Percentiles rank a stretch among this genome's conserved stretches.
These are phyloP conservation scores for Sphaerostilbella broomeana DNA, from an alignment of 2,329 filamentous ascomycete species.

Conservation along the genomic window DNA sequence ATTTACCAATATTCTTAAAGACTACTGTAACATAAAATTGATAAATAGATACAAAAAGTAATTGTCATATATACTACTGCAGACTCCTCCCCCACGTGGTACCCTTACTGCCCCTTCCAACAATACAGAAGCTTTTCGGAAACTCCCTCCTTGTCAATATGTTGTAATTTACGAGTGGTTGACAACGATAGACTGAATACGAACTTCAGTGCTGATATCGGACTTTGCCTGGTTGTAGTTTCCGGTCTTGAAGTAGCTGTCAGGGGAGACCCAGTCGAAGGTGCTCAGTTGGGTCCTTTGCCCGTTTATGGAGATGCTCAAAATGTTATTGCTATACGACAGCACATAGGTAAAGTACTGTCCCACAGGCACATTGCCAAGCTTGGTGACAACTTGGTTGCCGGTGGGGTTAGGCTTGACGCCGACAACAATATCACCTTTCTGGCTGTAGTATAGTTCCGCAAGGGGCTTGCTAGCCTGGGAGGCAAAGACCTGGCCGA, in stretches of 20 bases:
- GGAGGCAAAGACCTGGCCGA: slow-evolving; percentile 34
- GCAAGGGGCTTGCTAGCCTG: slow-evolving; percentile 31
- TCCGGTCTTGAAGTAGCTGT: slow-evolving; percentile 33
- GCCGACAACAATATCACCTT: slow-evolving; percentile 29
- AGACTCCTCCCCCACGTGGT: not conserved
- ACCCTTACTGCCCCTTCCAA: not conserved
- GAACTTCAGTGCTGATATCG: slow-evolving; percentile 20
- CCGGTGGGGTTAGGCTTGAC: slow-evolving; percentile 26
- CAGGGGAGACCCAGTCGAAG: slow-evolving; percentile 23
- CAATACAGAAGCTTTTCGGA: not conserved
- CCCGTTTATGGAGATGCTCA: slow-evolving; percentile 28
- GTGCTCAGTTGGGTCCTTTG: slow-evolving; percentile 22
- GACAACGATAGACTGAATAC: slow-evolving; percentile 17
- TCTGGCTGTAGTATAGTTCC: slow-evolving; percentile 33
- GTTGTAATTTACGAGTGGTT: slow-evolving; percentile 20
- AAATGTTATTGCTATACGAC: slow-evolving; percentile 27
- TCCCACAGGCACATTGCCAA: slow-evolving; percentile 28
- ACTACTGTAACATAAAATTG: too few species aligned
- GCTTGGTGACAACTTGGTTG: slow-evolving; percentile 23
- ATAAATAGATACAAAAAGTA: too few species aligned
- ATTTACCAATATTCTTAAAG: too few species aligned
- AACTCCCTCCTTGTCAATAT: not conserved
- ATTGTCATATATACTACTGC: too few species aligned
- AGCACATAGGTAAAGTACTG: slow-evolving; percentile 32
- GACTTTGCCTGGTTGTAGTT: slow-evolving; percentile 31